Evolutionary conservation across 139 green algal genomes (phyloP).

Genomic region (Zygnema cylindricum): DNA sequence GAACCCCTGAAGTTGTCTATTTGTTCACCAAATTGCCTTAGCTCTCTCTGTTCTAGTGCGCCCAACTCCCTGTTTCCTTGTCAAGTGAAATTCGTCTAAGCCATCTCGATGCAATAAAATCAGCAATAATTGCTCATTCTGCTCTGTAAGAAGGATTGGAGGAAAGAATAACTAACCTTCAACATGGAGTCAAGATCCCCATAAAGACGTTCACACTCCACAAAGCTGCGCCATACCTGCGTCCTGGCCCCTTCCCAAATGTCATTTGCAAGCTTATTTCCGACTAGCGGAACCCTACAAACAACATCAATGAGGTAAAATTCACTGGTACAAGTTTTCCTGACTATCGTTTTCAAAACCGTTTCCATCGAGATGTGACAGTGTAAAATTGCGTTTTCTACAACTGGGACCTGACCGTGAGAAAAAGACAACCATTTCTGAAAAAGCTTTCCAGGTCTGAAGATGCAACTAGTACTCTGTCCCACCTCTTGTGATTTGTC

Average conservation of each 20-base stretch:
- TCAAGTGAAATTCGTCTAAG: too few species aligned
- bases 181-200: slow-evolving; percentile 38
- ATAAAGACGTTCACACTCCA: slow-evolving; percentile 36
- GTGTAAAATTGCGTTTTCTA: neutral
- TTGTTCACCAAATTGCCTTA: too few species aligned
- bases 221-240: slow-evolving; percentile 45
- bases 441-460: neutral
- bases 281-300: neutral
- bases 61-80: too few species aligned
- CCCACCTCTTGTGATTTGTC: slow-evolving; percentile 44
- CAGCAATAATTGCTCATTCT: too few species aligned
- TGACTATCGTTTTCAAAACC: neutral
- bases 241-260: neutral
- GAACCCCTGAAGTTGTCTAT: too few species aligned
- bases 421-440: neutral
- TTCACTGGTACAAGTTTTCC: neutral
- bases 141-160: too few species aligned
- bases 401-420: neutral
- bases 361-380: neutral
- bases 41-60: too few species aligned
- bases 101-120: too few species aligned
- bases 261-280: too few species aligned
- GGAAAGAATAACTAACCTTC: slow-evolving; percentile 15
- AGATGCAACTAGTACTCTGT: neutral
- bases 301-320: neutral